Base-by-base conservation (phyloP, 805 yeast species). In the Myxozyma lipomycoides region DNA sequence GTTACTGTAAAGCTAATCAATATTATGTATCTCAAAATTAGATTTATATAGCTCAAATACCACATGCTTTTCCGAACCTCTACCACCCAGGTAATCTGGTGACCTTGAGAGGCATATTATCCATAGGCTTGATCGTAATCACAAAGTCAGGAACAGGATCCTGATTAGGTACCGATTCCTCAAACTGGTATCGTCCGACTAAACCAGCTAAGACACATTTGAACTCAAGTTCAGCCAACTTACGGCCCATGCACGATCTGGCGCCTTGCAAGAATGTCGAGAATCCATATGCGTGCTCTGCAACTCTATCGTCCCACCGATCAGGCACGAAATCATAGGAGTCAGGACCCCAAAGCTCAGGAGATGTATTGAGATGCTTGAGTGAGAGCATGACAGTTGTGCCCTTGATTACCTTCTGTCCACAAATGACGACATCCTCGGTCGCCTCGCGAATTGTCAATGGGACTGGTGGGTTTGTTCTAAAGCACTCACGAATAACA, bases 341-440 rank as follows among this genome's bases (percentile, higher is more conserved):
- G 37, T 51, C 56, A 17, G 47, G 40, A 32, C 58, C 58, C 58
- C 58, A 55, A 34, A 55, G 25, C 19, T 39, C 30, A n/a, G 47
- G 21, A 12, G 43, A 35, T 19, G 41, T 40, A 46, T 51, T 51
- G 15, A 51, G 50, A 3, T 26, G 38, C 23, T 48, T 47, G 19
- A 48, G 30, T 2, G 43, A 34, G 21, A 55, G 37, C 4, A 36
- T 32, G 24, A 55, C 26, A 17, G 26, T 22, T n/a, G 56, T 51
- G 37, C 56, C 58, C 28, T 51, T 51, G 19, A 9, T 25, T 37
- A 55, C 43, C 12, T 24, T 15, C 12, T 25, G n/a, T 15, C 43
- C 52, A 15, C 32, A 30, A 21, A 55, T 38, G 12, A 30, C 22
- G n/a, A 45, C 39, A 21, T 55, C 51, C 19, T 46, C 48, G 22